Percentiles rank a stretch among this genome's conserved stretches.
These are phyloP conservation scores for Mrakia blollopis DNA, from an alignment of 768 basidiomycete genomes.

Conservation along the genomic window DNA sequence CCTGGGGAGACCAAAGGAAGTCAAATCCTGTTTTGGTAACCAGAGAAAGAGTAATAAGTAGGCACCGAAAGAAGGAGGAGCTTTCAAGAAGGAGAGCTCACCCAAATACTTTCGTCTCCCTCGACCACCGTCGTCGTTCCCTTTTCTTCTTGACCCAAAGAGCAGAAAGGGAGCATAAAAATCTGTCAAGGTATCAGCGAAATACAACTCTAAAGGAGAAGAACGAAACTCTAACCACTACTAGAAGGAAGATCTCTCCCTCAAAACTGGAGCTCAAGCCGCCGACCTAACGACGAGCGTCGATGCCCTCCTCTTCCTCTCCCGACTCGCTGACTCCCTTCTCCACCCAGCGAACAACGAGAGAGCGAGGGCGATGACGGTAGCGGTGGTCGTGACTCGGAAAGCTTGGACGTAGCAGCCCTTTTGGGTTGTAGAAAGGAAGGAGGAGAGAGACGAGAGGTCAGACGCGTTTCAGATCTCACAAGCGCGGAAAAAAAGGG, in stretches of 20 bases:
- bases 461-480: neutral
- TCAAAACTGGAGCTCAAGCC: neutral
- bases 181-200: neutral
- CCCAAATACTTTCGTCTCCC: too few species aligned
- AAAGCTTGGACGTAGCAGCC: conserved; percentile 28
- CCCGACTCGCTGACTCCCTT: conserved; percentile 20
- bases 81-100: too few species aligned
- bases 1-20: too few species aligned
- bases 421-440: neutral
- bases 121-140: too few species aligned
- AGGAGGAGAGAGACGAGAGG: neutral
- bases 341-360: conserved; percentile 29
- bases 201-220: neutral
- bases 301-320: conserved; percentile 5
- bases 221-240: neutral
- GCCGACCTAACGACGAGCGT: conserved; percentile 10
- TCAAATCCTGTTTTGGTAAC: too few species aligned
- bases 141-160: neutral
- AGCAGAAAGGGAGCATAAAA: neutral
- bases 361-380: conserved; percentile 22
- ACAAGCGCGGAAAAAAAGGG: too few species aligned
- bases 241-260: neutral
- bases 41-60: too few species aligned
- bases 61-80: too few species aligned
- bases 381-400: conserved; percentile 16